Conservation (phyloP, 2,329 filamentous ascomycete genomes). For the Fusarium tuaranense region DNA sequence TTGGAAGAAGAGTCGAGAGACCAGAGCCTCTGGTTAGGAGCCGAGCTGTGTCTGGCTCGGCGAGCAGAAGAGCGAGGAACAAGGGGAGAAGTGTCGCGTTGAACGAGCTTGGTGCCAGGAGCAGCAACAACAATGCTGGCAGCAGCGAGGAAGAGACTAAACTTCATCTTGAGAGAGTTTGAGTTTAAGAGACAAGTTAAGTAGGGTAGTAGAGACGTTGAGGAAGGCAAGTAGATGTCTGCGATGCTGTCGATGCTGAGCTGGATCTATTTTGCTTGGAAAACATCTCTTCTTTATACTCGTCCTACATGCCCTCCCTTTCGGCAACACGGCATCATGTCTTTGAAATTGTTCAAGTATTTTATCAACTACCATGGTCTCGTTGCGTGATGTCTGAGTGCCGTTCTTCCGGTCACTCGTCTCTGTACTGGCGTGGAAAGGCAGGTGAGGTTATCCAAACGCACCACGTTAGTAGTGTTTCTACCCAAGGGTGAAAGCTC, state of each 20-base stretch:
- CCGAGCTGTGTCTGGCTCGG: conserved; percentile 17
- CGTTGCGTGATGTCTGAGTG: not conserved
- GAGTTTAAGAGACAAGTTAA: not conserved
- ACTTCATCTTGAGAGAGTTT: conserved; percentile 6
- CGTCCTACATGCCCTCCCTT: not conserved
- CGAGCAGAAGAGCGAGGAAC: conserved; percentile 9
- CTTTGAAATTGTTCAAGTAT: not conserved
- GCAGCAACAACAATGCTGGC: conserved; percentile 10
- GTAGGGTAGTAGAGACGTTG: not conserved
- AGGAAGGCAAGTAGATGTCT: not conserved
- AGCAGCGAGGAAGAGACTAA: conserved; percentile 7
- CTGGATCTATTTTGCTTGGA: not conserved
- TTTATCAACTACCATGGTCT: not conserved
- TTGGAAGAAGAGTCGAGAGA: conserved; percentile 7
- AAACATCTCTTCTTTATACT: not conserved
- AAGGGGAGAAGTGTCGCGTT: conserved; percentile 9
- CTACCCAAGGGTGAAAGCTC: not conserved
- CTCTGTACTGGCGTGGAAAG: not conserved
- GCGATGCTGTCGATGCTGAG: conserved; percentile 3
- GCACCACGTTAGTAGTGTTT: not conserved
- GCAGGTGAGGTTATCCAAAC: not conserved
- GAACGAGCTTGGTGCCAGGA: conserved; percentile 7
- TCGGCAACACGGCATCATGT: not conserved
- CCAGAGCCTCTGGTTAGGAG: conserved; percentile 24
- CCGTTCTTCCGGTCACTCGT: not conserved